A percentile compares a stretch with the other conserved stretches of the same genome.
phyloP scores from a whole-genome alignment of 192 early-diverging fungal species.

The Dissophora globulifera region DNA sequence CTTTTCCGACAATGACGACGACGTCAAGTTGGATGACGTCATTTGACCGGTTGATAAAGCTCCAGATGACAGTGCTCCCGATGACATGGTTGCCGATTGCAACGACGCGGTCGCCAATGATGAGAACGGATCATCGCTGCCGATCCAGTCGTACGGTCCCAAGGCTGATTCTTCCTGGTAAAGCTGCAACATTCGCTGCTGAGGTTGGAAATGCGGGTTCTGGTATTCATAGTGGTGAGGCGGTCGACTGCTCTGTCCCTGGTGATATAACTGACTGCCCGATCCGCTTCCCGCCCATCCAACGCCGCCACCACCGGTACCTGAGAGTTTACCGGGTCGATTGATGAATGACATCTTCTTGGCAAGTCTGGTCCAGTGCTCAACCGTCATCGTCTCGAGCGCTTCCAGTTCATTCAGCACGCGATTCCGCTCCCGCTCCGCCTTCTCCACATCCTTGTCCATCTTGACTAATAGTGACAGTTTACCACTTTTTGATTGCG shows the following conservation, averaged over 20 bases:
- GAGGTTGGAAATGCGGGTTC: not conserved
- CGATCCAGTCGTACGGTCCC: conserved; percentile 13
- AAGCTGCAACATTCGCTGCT: not conserved
- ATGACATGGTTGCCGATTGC: not conserved
- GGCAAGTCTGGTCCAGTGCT: conserved; percentile 26
- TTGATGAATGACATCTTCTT: conserved; percentile 49
- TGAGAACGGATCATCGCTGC: not conserved
- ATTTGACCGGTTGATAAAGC: conserved; percentile 1
- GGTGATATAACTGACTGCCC: not conserved
- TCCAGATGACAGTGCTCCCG: conserved; percentile 4
- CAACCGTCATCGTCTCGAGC: conserved; percentile 11
- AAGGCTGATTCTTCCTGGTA: not conserved
- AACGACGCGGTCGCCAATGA: not conserved
- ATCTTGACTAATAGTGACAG: conserved; percentile 14
- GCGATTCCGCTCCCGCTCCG: conserved; percentile 17
- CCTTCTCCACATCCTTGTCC: conserved; percentile 19
- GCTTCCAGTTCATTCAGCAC: conserved; percentile 27
- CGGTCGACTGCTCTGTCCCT: too few relatives aligned
- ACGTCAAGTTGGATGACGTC: not conserved
- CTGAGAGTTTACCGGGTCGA: conserved; percentile 13
- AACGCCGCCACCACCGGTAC: not conserved
- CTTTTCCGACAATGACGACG: conserved; percentile 1
- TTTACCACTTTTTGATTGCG: conserved; percentile 13
- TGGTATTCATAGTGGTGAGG: not conserved
- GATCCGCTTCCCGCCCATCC: not conserved